phyloP scores from a whole-genome alignment of 306 rosid genomes.

The Trifolium subterraneum region DNA sequence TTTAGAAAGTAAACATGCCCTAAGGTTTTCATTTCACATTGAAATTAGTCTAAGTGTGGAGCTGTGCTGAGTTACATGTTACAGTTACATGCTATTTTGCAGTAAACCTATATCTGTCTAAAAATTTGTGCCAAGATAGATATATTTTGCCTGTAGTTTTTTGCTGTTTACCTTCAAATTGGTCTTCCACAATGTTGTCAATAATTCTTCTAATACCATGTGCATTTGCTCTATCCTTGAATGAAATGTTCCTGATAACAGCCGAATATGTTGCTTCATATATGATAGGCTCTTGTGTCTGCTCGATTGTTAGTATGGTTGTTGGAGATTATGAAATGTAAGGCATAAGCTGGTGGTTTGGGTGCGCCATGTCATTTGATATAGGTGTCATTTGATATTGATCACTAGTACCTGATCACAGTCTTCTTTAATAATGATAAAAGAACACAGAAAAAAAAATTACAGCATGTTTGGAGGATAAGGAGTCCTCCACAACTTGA shows the following conservation, averaged over 20 bases:
- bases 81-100: neutral
- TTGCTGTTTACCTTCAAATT: slow-evolving; percentile 1
- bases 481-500: neutral
- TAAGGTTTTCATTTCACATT: slow-evolving; percentile 16
- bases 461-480: neutral
- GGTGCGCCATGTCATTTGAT: neutral
- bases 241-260: neutral
- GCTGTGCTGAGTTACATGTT: slow-evolving; percentile 15
- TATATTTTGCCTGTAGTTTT: slow-evolving; percentile 3
- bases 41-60: slow-evolving; percentile 21
- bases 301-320: neutral
- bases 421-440: neutral
- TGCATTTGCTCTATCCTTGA: slow-evolving; percentile 5
- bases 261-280: neutral
- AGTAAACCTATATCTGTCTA: slow-evolving; percentile 1
- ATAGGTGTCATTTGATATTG: neutral
- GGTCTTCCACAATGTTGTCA: slow-evolving; percentile 11
- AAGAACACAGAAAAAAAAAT: neutral
- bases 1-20: neutral
- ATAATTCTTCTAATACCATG: neutral
- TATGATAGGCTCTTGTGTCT: neutral
- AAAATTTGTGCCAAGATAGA: slow-evolving; percentile 14
- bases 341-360: neutral
- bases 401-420: neutral
- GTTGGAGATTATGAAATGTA: neutral